These are phyloP conservation scores for Tetrapisispora taiwanensis DNA, from an alignment of 805 yeast genomes.

Conservation along the genomic window DNA sequence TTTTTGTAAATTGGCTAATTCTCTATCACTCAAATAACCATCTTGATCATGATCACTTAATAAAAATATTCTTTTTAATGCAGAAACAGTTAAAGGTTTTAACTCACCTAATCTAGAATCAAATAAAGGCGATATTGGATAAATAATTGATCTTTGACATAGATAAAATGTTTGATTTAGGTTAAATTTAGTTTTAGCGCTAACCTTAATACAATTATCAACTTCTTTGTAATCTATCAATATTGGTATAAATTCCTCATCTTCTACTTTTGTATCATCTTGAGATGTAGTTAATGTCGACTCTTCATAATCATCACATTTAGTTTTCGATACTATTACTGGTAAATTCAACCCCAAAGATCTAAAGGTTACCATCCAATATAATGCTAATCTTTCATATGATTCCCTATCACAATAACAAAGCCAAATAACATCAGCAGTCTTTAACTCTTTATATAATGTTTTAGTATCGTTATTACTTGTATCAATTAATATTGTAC, in stretches of 20 bases:
- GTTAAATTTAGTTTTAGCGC: conserved; percentile 75
- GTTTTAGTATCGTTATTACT: conserved; percentile 49
- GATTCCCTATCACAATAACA: conserved; percentile 91
- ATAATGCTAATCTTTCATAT: conserved; percentile 79
- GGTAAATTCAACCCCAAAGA: conserved; percentile 92
- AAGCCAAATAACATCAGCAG: conserved; percentile 89
- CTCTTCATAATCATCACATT: conserved; percentile 38
- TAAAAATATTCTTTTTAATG: conserved; percentile 72
- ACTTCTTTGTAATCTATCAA: conserved; percentile 88
- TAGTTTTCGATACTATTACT: conserved; percentile 82
- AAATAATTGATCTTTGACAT: conserved; percentile 86
- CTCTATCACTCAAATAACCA: conserved; percentile 63
- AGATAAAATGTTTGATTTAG: conserved; percentile 79
- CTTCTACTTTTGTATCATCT: conserved; percentile 39
- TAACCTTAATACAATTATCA: conserved; percentile 81
- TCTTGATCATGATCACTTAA: conserved; percentile 87
- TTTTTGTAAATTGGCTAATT: conserved; percentile 57
- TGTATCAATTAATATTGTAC: conserved; percentile 75
- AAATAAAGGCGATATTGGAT: conserved; percentile 85
- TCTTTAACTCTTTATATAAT: conserved; percentile 63
- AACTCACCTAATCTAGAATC: conserved; percentile 82
- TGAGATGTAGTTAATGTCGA: conserved; percentile 9
- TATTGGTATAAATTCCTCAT: conserved; percentile 78
- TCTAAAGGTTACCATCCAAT: conserved; percentile 91
- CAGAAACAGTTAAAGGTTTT: conserved; percentile 67